A percentile compares a stretch with the other conserved stretches of the same genome.
Evolutionary conservation across 2,329 filamentous ascomycete genomes (phyloP).

Genomic region (Geosmithia flava): DNA sequence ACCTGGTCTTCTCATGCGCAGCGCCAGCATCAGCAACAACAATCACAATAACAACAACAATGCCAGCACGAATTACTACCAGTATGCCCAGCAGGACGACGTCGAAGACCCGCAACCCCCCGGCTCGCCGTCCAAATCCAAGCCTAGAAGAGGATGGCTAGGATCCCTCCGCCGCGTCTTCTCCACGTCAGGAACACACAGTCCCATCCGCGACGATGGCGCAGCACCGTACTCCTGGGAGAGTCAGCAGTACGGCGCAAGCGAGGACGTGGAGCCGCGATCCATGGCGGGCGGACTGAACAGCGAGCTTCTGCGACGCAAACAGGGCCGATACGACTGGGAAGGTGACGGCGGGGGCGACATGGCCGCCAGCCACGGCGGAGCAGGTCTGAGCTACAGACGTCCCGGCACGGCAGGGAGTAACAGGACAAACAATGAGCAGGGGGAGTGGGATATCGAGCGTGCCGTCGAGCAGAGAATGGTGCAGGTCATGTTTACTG

Average conservation of each 20-base stretch:
- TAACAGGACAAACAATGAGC: conserved; percentile 14
- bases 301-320: conserved; percentile 37
- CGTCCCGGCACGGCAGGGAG: conserved; percentile 8
- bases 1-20: conserved; percentile 29
- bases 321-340: conserved; percentile 44
- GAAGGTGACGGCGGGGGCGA: conserved; percentile 19
- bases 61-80: neutral
- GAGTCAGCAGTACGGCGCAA: neutral
- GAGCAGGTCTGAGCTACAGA: neutral
- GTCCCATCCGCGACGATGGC: conserved; percentile 6
- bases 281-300: conserved; percentile 23
- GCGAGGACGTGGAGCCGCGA: conserved; percentile 11
- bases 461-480: conserved; percentile 56
- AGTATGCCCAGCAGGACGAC: conserved; percentile 6
- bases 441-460: conserved; percentile 70
- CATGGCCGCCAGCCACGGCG: neutral
- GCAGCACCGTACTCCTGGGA: conserved; percentile 7
- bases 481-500: conserved; percentile 85
- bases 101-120: conserved; percentile 22
- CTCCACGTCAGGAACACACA: conserved; percentile 22
- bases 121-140: conserved; percentile 44
- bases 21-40: conserved; percentile 4
- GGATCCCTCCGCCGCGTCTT: conserved; percentile 57
- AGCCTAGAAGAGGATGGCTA: conserved; percentile 49
- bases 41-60: conserved; percentile 3